phyloP scores from a whole-genome alignment of 2,329 filamentous ascomycete genomes.

The Cytospora piceae region DNA sequence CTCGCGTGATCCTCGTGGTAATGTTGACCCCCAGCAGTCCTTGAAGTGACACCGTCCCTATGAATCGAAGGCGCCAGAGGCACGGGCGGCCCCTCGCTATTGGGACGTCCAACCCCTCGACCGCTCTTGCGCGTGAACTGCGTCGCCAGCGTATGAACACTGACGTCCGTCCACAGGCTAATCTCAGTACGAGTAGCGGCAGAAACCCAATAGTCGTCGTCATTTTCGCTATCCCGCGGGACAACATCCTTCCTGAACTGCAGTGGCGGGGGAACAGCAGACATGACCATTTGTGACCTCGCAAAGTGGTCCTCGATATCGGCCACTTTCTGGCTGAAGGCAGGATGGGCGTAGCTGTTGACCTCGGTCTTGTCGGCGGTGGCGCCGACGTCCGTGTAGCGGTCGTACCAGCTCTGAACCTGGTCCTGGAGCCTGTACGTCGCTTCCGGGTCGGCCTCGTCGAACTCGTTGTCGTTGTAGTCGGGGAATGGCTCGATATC shows the following conservation, averaged over 20 bases:
- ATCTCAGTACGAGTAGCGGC: not conserved
- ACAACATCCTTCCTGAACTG: conserved; percentile 5
- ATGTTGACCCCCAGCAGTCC: not conserved
- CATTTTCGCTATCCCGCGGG: conserved; percentile 6
- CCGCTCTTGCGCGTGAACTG: conserved; percentile 4
- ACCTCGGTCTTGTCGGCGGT: conserved; percentile 1
- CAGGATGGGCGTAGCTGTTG: conserved; percentile 16
- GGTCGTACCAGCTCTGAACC: conserved; percentile 23
- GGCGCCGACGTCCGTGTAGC: conserved; percentile 21
- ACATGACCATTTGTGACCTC: conserved; percentile 15
- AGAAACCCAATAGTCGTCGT: not conserved
- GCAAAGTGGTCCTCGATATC: conserved; percentile 7
- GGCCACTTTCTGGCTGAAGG: conserved; percentile 11
- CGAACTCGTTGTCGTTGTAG: conserved; percentile 16
- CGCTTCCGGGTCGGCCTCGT: conserved; percentile 12
- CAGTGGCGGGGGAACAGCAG: conserved; percentile 22
- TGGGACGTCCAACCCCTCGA: not conserved
- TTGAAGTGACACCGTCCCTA: not conserved
- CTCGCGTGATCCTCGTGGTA: not conserved
- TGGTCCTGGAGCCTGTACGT: conserved; percentile 18
- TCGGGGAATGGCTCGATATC: conserved; percentile 15
- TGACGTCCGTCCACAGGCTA: conserved; percentile 17
- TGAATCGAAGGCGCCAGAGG: conserved; percentile 8
- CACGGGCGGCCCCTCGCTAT: conserved; percentile 5
- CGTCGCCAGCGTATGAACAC: conserved; percentile 12